Evolutionary conservation across 345 rosid species (phyloP).

Genomic region (Eucalyptus sp.): DNA sequence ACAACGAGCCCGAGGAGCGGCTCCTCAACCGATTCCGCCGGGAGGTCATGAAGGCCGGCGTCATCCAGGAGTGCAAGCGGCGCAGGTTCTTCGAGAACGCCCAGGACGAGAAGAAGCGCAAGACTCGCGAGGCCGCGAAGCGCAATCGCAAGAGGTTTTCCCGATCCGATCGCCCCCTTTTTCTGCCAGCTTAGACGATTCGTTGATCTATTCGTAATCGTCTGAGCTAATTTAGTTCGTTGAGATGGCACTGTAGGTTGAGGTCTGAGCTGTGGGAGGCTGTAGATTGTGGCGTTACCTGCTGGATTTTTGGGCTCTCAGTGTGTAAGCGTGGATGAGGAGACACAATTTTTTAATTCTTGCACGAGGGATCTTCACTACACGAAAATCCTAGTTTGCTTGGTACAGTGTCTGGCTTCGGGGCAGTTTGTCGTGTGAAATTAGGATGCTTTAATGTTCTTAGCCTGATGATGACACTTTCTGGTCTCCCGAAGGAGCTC

Average conservation of each 20-base stretch:
- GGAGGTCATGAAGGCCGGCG: slow-evolving; percentile 18
- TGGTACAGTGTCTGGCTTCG: neutral
- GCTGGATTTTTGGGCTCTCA: neutral
- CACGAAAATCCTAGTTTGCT: neutral
- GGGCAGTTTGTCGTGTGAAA: neutral
- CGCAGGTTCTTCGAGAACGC: slow-evolving; percentile 14
- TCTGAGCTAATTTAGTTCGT: neutral
- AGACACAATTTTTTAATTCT: neutral
- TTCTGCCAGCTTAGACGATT: neutral
- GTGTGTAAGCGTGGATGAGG: neutral
- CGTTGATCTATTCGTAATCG: neutral
- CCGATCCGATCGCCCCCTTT: neutral
- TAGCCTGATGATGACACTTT: neutral
- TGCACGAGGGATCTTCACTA: neutral
- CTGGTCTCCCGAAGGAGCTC: neutral
- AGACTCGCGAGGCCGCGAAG: slow-evolving; percentile 13
- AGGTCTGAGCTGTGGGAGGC: neutral
- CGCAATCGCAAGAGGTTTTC: slow-evolving; percentile 8
- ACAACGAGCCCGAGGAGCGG: slow-evolving; percentile 70
- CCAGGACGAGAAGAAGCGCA: slow-evolving; percentile 17
- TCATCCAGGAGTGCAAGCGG: slow-evolving; percentile 12
- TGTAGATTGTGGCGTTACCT: neutral
- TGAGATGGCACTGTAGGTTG: neutral
- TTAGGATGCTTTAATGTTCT: neutral
- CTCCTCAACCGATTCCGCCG: slow-evolving; percentile 16